Base-by-base conservation (phyloP, 129 eudicot species). In the Lactuca saligna region DNA sequence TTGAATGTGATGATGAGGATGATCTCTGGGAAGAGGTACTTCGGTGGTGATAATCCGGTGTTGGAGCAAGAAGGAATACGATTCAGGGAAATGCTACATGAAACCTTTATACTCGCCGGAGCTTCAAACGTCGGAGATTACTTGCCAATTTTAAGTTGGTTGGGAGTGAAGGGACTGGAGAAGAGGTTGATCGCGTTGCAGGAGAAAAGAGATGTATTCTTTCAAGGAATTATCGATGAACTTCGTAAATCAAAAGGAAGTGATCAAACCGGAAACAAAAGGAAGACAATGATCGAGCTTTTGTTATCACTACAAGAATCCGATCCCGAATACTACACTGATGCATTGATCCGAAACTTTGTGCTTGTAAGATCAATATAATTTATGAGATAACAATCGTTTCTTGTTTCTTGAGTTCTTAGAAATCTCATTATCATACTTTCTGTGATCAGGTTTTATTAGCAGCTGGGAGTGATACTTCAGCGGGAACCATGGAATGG, bases 401-500 rank as follows among this genome's bases (percentile, higher is more conserved):
- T 25, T 25, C 29, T 25, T 25, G 29, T 25, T 25, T 25, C 29
- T 25, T 25, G 29, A 25, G 1, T 0, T 25, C 2, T 25, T 25
- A 25, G 29, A 25, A 25, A 25, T 25, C 29, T 62, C n/a, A 38
- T 62, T 1, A 37, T 62, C 1, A 37, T 34, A 2, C 6, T 41
- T 11, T 3, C 3, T 9, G 33, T 72, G 15, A 38, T 7, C 38
- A 85, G 90, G 33, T 33, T 0, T n/a, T 81, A 20, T 17, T 85
- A 32, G 5, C 41, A 25, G 85, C 81, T 12, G 85, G 85, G 1
- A 74, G 70, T 5, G 69, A 78, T 12, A 80, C 85, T 29, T 33
- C 82, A 7, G 66, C 68, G 7, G 66, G 42, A 16, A 80, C 88
- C 2, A 59, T 77, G 73, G 85, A 84, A 37, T 84, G 88, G 85